These are phyloP conservation scores for Amphibolis antarctica DNA, from an alignment of 106 monocot genomes.

Conservation along the genomic window DNA sequence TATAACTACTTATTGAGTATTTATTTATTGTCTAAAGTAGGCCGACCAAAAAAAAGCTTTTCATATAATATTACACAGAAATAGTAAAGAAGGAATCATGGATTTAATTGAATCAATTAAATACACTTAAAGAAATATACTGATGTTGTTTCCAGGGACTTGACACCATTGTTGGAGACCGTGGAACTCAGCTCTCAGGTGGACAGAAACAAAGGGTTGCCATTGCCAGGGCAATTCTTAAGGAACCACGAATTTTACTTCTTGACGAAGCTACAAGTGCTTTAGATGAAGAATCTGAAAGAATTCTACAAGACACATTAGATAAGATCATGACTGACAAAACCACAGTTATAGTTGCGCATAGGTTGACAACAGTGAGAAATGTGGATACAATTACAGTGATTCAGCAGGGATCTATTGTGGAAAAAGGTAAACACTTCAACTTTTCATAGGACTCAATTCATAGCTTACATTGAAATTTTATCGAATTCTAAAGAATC, in stretches of 20 bases:
- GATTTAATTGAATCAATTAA: too few relatives aligned
- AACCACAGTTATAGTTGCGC: conserved; percentile 45
- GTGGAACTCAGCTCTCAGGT: conserved; percentile 45
- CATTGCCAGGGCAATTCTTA: conserved; percentile 47
- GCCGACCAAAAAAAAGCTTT: background rate
- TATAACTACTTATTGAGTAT: background rate
- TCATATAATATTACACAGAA: background rate
- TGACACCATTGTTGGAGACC: conserved; percentile 45
- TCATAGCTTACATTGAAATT: too few relatives aligned
- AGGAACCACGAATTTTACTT: conserved; percentile 42
- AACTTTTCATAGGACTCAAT: background rate
- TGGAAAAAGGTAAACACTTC: conserved; percentile 30
- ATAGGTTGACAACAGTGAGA: conserved; percentile 39
- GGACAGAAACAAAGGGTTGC: conserved; percentile 57
- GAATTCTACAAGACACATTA: conserved; percentile 36
- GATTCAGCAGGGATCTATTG: conserved; percentile 26
- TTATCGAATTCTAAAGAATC: too few relatives aligned
- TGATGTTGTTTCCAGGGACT: conserved; percentile 20
- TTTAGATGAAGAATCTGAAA: conserved; percentile 37
- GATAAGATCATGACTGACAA: conserved; percentile 32
- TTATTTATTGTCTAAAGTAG: background rate
- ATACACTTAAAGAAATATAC: too few relatives aligned
- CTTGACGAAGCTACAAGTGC: conserved; percentile 60
- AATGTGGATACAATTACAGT: conserved; percentile 43
- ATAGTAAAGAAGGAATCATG: too few relatives aligned